phyloP scores from a whole-genome alignment of 371 early-diverging fungal genomes.

The Mucor mucedo region DNA sequence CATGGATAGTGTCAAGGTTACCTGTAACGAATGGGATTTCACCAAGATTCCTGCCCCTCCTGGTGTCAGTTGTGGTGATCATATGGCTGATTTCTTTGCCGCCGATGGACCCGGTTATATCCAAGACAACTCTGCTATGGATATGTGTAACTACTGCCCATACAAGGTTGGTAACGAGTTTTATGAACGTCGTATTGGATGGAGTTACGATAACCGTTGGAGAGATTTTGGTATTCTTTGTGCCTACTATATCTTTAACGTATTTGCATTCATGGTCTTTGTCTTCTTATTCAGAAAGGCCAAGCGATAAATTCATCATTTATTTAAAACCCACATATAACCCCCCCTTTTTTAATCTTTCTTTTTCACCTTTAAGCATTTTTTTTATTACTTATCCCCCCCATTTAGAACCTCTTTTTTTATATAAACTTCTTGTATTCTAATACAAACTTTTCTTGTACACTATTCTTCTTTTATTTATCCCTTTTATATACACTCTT shows the following conservation, averaged over 20 bases:
- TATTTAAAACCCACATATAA: background rate
- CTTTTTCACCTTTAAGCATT: background rate
- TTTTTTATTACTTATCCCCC: background rate
- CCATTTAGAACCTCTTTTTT: too few relatives aligned
- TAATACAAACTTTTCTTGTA: background rate
- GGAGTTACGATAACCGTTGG: slow-evolving; percentile 73
- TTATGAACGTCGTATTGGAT: slow-evolving; percentile 53
- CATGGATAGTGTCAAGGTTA: slow-evolving; percentile 57
- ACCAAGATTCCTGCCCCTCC: slow-evolving; percentile 58
- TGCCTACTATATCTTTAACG: slow-evolving; percentile 63
- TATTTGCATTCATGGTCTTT: slow-evolving; percentile 53
- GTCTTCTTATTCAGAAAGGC: slow-evolving; percentile 54
- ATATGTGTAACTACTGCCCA: slow-evolving; percentile 70
- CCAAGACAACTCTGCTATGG: slow-evolving; percentile 50
- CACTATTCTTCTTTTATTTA: background rate
- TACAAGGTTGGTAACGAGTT: slow-evolving; percentile 66
- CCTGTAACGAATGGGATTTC: slow-evolving; percentile 58
- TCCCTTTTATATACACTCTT: background rate
- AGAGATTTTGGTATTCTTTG: slow-evolving; percentile 74
- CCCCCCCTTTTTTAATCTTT: background rate
- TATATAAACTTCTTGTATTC: too few relatives aligned
- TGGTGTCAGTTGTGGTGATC: slow-evolving; percentile 67
- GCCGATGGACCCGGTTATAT: slow-evolving; percentile 64
- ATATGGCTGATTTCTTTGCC: slow-evolving; percentile 61
- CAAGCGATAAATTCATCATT: slow-evolving; percentile 35